Evolutionary conservation across 208 protist genomes (phyloP).

Genomic region (Crithidia fasciculata): DNA sequence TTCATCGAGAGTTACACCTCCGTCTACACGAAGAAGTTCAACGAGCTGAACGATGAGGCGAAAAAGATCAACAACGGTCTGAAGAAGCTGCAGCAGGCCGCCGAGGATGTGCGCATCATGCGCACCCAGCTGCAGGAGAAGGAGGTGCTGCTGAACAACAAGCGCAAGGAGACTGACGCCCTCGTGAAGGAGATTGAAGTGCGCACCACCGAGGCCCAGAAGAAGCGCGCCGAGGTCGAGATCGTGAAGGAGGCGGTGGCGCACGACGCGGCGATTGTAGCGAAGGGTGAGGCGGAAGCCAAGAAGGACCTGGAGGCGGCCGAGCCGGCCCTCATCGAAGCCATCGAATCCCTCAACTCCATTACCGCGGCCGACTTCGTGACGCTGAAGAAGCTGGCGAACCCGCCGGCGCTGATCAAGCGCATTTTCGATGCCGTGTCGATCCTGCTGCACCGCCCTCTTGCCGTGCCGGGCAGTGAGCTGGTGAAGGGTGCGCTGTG

Average conservation of each 20-base stretch:
- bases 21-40: conserved; percentile 94
- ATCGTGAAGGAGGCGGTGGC: conserved; percentile 92
- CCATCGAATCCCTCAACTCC: conserved; percentile 94
- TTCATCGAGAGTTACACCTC: conserved; percentile 94
- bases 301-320: conserved; percentile 95
- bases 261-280: conserved; percentile 90
- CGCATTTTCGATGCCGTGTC: conserved; percentile 98
- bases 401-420: conserved; percentile 97
- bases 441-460: conserved; percentile 88
- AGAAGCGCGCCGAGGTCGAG: conserved; percentile 95
- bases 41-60: conserved; percentile 89
- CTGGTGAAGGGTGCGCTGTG: conserved; percentile 86
- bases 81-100: conserved; percentile 94
- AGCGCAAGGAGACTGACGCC: conserved; percentile 92
- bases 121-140: conserved; percentile 95
- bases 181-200: conserved; percentile 95
- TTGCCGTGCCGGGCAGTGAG: conserved; percentile 79
- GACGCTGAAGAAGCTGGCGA: conserved; percentile 94
- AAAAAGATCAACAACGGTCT: conserved; percentile 95
- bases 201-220: conserved; percentile 93
- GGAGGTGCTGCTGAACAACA: conserved; percentile 92
- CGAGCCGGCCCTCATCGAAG: conserved; percentile 93
- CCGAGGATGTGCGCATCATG: conserved; percentile 94
- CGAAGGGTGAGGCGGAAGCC: conserved; percentile 93
- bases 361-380: conserved; percentile 95